Evolutionary conservation across 169 alveolate species (phyloP), one percentile per base, ranked within the genome.

Genomic region (Eimeria zaria): DNA sequence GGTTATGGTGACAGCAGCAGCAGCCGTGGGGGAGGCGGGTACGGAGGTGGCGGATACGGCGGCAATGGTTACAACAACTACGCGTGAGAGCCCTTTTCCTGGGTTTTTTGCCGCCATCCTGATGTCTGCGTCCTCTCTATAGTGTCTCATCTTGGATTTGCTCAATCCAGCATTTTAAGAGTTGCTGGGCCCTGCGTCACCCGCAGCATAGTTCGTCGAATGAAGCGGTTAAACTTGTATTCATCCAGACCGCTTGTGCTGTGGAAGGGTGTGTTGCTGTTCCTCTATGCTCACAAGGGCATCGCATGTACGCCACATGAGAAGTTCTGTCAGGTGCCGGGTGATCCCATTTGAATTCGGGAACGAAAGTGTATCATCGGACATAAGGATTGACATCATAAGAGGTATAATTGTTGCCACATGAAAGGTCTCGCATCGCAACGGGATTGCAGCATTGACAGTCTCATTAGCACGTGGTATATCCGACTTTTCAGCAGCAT

Each of bases 11-110:
- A 97, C 95, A 55, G 91, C 36, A 97, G 97, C 51, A 60, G 96
- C 64, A 96, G 97, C 87, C 89, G 98, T 74, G 96, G 97, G 12
- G 93, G 84, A 73, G 71, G 92, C 58, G 92, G 92, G 36, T 87
- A 87, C 27, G 94, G 94, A 46, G 95, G 93, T 53, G 81, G 93
- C 9, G 60, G 81, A 22, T 62, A 62, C n/a, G 93, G 93, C 44
- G 93, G 93, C 81, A 55, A 24, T 24, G 93, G 93, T 16, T 87
- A 87, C 93, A 87, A 87, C 78, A 84, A 39, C 64, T 87, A 87
- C 64, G 78, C 83, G 7, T 87, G 81, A 87, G 1, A 7, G 53
- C 74, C 51, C 12, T 6, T 24, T 76, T 76, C 24, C 5, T 18
- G 62, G 64, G 88, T 24, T 33, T 46, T 33, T 18, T 18, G 36